Percentiles rank a stretch among this genome's conserved stretches.
phyloP scores from a whole-genome alignment of 495 filamentous ascomycete species.

The Sabuloglossum arenarium region DNA sequence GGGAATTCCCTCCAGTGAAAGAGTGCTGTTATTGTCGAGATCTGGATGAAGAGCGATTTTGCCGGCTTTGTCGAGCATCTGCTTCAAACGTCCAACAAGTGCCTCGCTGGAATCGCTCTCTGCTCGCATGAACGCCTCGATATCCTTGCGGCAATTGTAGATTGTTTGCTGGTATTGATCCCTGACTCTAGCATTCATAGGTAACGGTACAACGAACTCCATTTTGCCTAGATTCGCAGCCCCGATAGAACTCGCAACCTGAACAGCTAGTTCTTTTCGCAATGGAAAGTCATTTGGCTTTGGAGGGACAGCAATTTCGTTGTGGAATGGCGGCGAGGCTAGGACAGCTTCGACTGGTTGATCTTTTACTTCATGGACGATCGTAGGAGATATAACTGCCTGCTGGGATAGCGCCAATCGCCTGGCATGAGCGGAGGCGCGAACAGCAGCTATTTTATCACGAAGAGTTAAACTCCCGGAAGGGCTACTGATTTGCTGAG shows the following conservation, averaged over 20 bases:
- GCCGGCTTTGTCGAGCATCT: constrained; percentile 22
- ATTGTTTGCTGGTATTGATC: constrained; percentile 14
- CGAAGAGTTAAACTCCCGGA: not conserved
- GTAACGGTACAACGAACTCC: constrained; percentile 13
- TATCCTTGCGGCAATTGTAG: constrained; percentile 8
- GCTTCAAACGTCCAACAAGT: constrained; percentile 17
- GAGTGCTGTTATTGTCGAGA: constrained; percentile 22
- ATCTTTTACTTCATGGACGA: not conserved
- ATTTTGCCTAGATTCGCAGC: not conserved
- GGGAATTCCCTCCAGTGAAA: constrained; percentile 19
- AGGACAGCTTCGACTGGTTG: not conserved
- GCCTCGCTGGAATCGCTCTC: not conserved
- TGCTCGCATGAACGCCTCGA: constrained; percentile 8
- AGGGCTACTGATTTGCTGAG: not conserved
- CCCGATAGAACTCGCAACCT: not conserved
- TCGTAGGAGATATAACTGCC: not conserved
- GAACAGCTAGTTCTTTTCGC: not conserved
- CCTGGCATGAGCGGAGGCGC: not conserved
- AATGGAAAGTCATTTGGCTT: not conserved
- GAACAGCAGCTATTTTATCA: not conserved
- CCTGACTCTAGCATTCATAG: constrained; percentile 11
- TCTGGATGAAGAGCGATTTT: constrained; percentile 33
- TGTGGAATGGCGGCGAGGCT: not conserved
- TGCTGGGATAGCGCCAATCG: not conserved
- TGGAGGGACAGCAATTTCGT: not conserved